Conservation (phyloP, 805 yeast genomes). For the Hanseniaspora jakobsenii region DNA sequence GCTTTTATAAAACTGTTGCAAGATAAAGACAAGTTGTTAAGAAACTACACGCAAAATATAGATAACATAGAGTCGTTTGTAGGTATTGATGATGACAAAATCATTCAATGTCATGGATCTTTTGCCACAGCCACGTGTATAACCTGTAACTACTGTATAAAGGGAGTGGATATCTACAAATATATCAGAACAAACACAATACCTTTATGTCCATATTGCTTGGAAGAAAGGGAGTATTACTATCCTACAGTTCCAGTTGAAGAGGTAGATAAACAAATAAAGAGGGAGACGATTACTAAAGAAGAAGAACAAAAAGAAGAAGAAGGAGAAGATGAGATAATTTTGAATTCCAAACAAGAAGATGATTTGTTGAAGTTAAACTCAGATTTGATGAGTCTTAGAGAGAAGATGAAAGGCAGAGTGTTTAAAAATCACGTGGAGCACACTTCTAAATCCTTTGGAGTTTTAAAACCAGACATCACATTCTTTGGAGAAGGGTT, state of each 20-base stretch:
- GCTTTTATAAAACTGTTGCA: constrained; percentile 62
- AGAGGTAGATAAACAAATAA: constrained; percentile 19
- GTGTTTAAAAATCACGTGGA: constrained; percentile 4
- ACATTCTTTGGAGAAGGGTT: constrained; percentile 82
- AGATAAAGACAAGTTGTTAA: constrained; percentile 61
- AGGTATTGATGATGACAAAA: constrained; percentile 52
- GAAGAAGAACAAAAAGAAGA: constrained; percentile 17
- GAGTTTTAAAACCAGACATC: constrained; percentile 85
- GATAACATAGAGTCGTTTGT: constrained; percentile 78
- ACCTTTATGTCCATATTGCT: constrained; percentile 64
- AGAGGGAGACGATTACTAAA: constrained; percentile 20
- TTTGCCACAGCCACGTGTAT: constrained; percentile 79
- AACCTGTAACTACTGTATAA: constrained; percentile 54
- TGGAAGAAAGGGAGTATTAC: constrained; percentile 31
- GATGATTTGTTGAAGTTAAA: constrained; percentile 13
- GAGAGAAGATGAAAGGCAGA: neutral
- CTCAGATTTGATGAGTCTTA: constrained; percentile 1
- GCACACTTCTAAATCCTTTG: constrained; percentile 40
- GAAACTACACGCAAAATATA: constrained; percentile 85
- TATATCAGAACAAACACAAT: constrained; percentile 47
- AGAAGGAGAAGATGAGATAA: constrained; percentile 7
- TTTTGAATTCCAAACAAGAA: constrained; percentile 12
- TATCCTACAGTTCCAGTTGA: constrained; percentile 22
- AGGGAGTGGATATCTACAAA: constrained; percentile 53
- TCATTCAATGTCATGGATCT: constrained; percentile 87